Conservation (phyloP, 2,329 filamentous ascomycete species). For the Paracoccidioides lutzii region DNA sequence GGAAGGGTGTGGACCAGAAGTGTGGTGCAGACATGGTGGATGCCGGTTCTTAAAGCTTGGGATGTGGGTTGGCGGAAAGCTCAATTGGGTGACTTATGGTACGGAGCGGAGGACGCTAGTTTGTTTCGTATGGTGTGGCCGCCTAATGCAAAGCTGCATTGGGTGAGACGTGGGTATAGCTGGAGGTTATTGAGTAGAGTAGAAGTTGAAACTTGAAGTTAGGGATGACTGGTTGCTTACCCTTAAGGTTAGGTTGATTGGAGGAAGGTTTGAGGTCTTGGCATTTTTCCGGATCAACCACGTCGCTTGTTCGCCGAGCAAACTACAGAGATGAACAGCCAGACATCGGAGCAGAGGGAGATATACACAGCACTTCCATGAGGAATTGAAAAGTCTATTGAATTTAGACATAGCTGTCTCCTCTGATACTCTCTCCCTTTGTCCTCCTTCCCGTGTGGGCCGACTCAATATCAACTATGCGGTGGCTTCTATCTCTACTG, state of each 20-base stretch:
- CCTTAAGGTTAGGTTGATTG: neutral
- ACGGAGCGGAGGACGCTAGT: neutral
- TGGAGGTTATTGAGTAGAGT: neutral
- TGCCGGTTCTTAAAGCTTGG: constrained; percentile 1
- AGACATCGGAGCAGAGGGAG: neutral
- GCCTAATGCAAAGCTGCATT: neutral
- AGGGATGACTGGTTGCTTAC: neutral
- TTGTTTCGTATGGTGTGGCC: neutral
- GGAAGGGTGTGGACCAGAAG: constrained; percentile 75
- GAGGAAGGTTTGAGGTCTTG: constrained; percentile 22
- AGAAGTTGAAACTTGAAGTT: neutral
- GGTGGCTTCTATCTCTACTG: constrained; percentile 59
- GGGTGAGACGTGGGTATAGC: constrained; percentile 1
- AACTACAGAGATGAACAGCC: neutral
- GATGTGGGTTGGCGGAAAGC: neutral
- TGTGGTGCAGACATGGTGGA: constrained; percentile 44
- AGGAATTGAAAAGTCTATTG: constrained; percentile 1
- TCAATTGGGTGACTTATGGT: neutral
- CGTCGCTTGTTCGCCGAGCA: constrained; percentile 25
- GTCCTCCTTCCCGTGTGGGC: constrained; percentile 22
- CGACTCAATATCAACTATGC: constrained; percentile 43
- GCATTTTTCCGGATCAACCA: constrained; percentile 27
- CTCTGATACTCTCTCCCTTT: constrained; percentile 9
- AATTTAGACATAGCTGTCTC: neutral
- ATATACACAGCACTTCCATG: neutral